phyloP scores from a whole-genome alignment of 345 rosid genomes.

The Eucalyptus cloeziana region DNA sequence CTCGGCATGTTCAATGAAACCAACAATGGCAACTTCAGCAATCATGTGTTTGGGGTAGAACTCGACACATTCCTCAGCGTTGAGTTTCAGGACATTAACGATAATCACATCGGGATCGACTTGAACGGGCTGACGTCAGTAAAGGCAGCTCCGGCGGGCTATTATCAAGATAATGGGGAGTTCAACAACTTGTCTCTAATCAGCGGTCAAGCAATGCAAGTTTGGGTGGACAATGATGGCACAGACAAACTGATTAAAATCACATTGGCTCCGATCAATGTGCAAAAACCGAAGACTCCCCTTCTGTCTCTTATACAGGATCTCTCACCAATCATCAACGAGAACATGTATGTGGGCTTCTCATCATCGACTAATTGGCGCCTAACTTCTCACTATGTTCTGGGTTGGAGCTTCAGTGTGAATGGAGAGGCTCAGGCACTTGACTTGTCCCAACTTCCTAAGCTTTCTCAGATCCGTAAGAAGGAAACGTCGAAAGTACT shows the following conservation, averaged over 20 bases:
- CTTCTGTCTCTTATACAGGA: constrained; percentile 30
- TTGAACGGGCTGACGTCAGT: constrained; percentile 29
- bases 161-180: constrained; percentile 3
- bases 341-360: constrained; percentile 59
- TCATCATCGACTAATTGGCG: constrained; percentile 33
- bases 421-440: constrained; percentile 31
- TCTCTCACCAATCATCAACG: constrained; percentile 19
- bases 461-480: constrained; percentile 34
- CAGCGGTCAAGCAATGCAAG: constrained; percentile 21
- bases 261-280: constrained; percentile 24
- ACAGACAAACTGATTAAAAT: constrained; percentile 13
- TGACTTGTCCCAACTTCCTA: constrained; percentile 37
- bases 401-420: constrained; percentile 69
- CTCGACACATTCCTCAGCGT: constrained; percentile 25
- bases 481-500: constrained; percentile 13
- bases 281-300: constrained; percentile 21
- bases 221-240: constrained; percentile 47
- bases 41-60: constrained; percentile 44
- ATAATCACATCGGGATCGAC: constrained; percentile 56
- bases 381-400: constrained; percentile 17
- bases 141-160: constrained; percentile 18
- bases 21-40: constrained; percentile 25
- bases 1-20: constrained; percentile 35
- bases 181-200: background rate
- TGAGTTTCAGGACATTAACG: constrained; percentile 28